phyloP scores from a whole-genome alignment of 2,329 filamentous ascomycete genomes.

The Exophiala viscosa region DNA sequence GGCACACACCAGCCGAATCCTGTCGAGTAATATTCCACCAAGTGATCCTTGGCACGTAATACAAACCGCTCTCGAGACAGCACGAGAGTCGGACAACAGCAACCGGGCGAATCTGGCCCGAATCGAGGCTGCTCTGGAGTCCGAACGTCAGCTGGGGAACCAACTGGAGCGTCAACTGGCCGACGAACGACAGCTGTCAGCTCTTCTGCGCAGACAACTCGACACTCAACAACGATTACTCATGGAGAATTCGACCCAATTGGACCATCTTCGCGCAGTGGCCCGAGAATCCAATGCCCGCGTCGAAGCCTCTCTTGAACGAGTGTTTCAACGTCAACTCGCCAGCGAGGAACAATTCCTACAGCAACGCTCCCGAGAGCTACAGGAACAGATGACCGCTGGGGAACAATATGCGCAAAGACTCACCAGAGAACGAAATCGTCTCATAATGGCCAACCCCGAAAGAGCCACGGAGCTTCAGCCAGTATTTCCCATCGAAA shows the following conservation, averaged over 20 bases:
- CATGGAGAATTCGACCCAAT: constrained; percentile 9
- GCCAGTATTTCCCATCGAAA: neutral
- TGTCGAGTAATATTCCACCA: constrained; percentile 14
- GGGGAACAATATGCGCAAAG: constrained; percentile 13
- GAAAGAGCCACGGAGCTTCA: neutral
- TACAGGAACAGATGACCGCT: constrained; percentile 19
- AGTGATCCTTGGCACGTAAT: constrained; percentile 27
- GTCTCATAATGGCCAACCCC: constrained; percentile 4
- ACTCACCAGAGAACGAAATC: constrained; percentile 16
- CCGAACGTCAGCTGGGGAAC: constrained; percentile 21
- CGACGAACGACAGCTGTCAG: constrained; percentile 25
- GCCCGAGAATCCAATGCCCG: constrained; percentile 13
- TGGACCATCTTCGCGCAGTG: constrained; percentile 9
- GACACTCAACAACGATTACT: constrained; percentile 25
- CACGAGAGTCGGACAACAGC: constrained; percentile 15
- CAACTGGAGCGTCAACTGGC: constrained; percentile 25
- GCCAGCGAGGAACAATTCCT: constrained; percentile 21
- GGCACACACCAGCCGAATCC: neutral
- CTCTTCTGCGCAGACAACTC: constrained; percentile 23
- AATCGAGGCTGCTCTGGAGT: constrained; percentile 25
- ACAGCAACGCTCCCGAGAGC: constrained; percentile 22
- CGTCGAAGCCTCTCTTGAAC: constrained; percentile 21
- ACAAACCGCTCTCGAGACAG: constrained; percentile 23
- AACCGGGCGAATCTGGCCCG: constrained; percentile 14
- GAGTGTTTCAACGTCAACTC: constrained; percentile 20